Evolutionary conservation across 441 rosid genomes (phyloP), one percentile per base, ranked within the genome.

Genomic region (Jatropha podagrica): DNA sequence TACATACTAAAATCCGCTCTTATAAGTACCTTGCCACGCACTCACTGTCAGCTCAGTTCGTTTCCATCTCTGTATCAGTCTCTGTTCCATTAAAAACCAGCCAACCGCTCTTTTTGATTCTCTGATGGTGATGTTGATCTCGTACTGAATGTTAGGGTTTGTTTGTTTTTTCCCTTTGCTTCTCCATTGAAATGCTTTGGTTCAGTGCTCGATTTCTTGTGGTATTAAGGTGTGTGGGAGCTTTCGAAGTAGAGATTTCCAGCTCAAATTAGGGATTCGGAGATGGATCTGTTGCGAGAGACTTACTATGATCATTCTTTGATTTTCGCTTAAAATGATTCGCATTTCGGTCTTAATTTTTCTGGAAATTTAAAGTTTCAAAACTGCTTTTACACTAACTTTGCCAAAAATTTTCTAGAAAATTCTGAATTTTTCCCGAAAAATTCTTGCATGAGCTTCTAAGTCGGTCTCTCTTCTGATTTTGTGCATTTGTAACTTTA

Each of bases 201-300:
- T 1, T 8, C 15, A 49, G 13, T 42, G 51, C 5, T 76, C 70
- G 59, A 23, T 38, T 63, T 15, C 23, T 38, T 38, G 27, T 26
- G 58, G 17, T 56, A 6, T 2, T 23, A 37, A 11, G 37, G 62
- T 27, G 52, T 69, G 40, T 32, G 20, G 49, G 9, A 49, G 56
- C 37, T 71, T 40, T 26, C 23, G 74, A 27, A 65, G 77, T 20
- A n/a, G 8, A 44, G 59, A 52, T 79, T 77, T 76, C 41, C 42
- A 77, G 62, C 62, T 68, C 51, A 60, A 77, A 20, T 81, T 83
- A 76, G 83, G 82, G 82, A 68, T 86, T 74, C 26, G 64, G 60
- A n/a, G 74, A 89, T 88, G 88, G 85, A 83, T 82, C 78, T 77
- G 90, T 91, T 88, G 80, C 74, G 81, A 48, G 11, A 72, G 37